Base-by-base conservation (phyloP, 805 yeast species). In the Ogataea sp. region DNA sequence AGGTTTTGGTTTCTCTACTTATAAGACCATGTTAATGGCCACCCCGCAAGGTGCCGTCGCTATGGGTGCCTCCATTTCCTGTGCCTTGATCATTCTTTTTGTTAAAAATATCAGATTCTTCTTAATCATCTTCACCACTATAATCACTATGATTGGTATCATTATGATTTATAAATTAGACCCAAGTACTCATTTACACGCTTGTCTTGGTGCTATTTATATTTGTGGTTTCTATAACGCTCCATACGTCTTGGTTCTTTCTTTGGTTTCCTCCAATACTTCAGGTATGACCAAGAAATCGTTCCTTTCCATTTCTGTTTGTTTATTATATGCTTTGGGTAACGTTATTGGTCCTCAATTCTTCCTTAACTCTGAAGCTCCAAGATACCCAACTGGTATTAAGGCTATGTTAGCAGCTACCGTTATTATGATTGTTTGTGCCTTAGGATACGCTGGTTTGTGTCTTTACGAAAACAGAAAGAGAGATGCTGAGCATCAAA, bases 251-350 rank as follows among this genome's bases (percentile, higher is more conserved):
- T 23, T 35, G n/a, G 16, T 20, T n/a, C 40, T 53, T 16, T 55
- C 59, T 0, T 37, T 50, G 40, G 49, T 55, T 38, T 49, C 57
- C 6, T 53, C 58, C 9, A 55, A 81, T 54, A 68, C 75, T 21
- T 75, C 85, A 4, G 90, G 90, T 3, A 70, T 73, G 42, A 77
- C 87, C 13, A 83, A 83, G 55, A 77, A 80, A 51, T 65, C 51
- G 6, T 47, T 49, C 45, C 42, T 45, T 39, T 63, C 62, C 10
- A 49, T 55, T 25, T 44, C 51, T 17, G 37, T 39, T 14, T 30
- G 35, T 20, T 21, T 35, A 14, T 26, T 35, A 8, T 35, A 35
- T 11, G 38, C 38, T 3, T 35, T 35, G 16, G 38, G 38, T 35
- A 35, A 35, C 15, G 38, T 35, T 35, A 35, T 35, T 26, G 85